Conservation (phyloP, 202 grass and related monocot species). For the Zizania palustris region DNA sequence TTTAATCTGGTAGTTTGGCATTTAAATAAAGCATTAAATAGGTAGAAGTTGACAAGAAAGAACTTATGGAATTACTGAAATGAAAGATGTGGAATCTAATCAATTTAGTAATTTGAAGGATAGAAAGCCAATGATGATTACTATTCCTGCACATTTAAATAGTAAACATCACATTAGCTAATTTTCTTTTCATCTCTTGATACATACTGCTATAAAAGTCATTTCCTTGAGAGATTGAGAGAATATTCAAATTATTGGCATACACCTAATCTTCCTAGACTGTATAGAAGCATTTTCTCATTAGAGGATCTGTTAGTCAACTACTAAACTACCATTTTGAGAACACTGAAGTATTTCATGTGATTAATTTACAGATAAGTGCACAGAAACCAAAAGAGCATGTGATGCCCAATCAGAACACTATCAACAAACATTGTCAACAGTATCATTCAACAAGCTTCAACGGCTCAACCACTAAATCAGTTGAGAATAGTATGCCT, state of each 20-base stretch:
- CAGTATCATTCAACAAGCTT: not conserved
- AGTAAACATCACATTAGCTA: not conserved
- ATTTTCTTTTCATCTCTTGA: not conserved
- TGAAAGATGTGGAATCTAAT: constrained; percentile 6
- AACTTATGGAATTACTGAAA: not conserved
- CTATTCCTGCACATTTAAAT: not conserved
- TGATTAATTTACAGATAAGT: not conserved
- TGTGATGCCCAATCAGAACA: constrained; percentile 8
- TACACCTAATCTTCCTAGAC: not conserved
- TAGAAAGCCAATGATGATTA: not conserved
- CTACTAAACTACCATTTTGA: not conserved
- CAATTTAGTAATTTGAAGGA: not conserved
- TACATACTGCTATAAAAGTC: not conserved
- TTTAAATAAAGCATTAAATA: constrained; percentile 11
- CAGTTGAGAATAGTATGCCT: not conserved
- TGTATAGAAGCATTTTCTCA: not conserved
- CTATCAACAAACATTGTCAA: not conserved
- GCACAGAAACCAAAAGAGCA: not conserved
- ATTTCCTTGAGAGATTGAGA: not conserved
- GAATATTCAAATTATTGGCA: not conserved
- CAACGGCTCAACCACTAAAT: not conserved
- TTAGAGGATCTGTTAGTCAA: not conserved
- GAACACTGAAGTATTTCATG: constrained; percentile 4
- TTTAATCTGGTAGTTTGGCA: constrained; percentile 50
- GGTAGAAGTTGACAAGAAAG: not conserved